Evolutionary conservation across 106 monocot genomes (phyloP).

Genomic region (Apostasia shenzhenica): DNA sequence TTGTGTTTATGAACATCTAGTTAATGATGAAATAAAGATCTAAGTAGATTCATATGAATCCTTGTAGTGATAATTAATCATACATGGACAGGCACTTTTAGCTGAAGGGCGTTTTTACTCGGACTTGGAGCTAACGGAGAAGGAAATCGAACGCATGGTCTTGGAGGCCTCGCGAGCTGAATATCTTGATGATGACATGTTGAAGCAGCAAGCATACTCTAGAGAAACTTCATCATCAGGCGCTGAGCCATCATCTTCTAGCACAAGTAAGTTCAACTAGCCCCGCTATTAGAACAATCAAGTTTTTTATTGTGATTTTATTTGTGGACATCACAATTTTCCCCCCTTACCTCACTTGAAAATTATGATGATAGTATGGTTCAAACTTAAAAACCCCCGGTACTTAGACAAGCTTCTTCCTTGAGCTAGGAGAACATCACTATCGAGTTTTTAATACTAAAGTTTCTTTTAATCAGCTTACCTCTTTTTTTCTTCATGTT

Average conservation of each 20-base stretch:
- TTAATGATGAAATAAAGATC: no score
- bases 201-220: slow-evolving; percentile 41
- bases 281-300: background rate
- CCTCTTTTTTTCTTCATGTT: no score
- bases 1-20: no score
- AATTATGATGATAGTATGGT: no score
- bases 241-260: slow-evolving; percentile 90
- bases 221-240: slow-evolving; percentile 62
- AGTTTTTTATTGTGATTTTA: no score
- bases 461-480: no score
- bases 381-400: no score
- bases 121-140: slow-evolving; percentile 95
- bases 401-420: no score
- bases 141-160: slow-evolving; percentile 94
- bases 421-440: no score
- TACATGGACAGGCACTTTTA: slow-evolving; percentile 65
- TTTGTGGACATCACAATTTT: no score
- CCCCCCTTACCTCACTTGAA: no score
- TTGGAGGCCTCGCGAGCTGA: slow-evolving; percentile 95
- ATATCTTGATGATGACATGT: slow-evolving; percentile 57
- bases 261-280: slow-evolving; percentile 35
- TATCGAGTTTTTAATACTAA: no score
- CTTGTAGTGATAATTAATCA: background rate
- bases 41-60: background rate
- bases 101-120: slow-evolving; percentile 97